Conservation (phyloP, 2,329 filamentous ascomycete species). For the Penicillium sp. region DNA sequence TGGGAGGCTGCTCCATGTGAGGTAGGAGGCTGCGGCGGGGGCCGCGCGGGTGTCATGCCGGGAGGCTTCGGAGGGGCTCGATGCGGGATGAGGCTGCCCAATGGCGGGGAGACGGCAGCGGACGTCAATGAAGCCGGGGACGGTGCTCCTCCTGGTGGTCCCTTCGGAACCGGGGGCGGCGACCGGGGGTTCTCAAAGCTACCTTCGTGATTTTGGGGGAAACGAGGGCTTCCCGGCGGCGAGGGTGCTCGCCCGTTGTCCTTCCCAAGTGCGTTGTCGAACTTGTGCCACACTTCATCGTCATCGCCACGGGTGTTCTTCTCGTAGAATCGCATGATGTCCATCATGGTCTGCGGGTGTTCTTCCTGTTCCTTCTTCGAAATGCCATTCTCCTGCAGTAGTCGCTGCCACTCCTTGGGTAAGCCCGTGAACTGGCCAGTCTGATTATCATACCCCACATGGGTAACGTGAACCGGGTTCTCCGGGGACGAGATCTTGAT, state of each 20-base stretch:
- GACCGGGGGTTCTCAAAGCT: conserved; percentile 97
- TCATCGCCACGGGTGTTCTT: conserved; percentile 83
- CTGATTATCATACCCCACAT: conserved; percentile 94
- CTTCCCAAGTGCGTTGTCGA: conserved; percentile 70
- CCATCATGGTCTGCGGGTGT: conserved; percentile 91
- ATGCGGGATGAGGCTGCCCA: conserved; percentile 67
- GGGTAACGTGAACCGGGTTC: conserved; percentile 96
- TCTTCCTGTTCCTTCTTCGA: conserved; percentile 93
- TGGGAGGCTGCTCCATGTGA: conserved; percentile 43
- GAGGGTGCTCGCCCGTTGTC: conserved; percentile 51
- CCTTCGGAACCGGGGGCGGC: conserved; percentile 78
- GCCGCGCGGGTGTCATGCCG: conserved; percentile 41
- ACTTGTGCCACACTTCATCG: conserved; percentile 92
- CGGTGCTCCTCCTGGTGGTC: conserved; percentile 19
- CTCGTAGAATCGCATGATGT: conserved; percentile 96
- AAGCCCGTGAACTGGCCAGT: conserved; percentile 96
- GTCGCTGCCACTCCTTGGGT: conserved; percentile 95
- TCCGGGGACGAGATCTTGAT: conserved; percentile 96
- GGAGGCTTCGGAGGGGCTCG: conserved; percentile 89
- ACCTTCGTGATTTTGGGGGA: conserved; percentile 83
- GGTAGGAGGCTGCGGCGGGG: conserved; percentile 44
- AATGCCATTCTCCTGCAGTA: conserved; percentile 93
- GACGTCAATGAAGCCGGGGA: conserved; percentile 36
- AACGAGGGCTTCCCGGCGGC: conserved; percentile 79
- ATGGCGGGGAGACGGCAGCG: conserved; percentile 48